Conservation (phyloP, 768 basidiomycete species). For the Tulasnella sp. region DNA sequence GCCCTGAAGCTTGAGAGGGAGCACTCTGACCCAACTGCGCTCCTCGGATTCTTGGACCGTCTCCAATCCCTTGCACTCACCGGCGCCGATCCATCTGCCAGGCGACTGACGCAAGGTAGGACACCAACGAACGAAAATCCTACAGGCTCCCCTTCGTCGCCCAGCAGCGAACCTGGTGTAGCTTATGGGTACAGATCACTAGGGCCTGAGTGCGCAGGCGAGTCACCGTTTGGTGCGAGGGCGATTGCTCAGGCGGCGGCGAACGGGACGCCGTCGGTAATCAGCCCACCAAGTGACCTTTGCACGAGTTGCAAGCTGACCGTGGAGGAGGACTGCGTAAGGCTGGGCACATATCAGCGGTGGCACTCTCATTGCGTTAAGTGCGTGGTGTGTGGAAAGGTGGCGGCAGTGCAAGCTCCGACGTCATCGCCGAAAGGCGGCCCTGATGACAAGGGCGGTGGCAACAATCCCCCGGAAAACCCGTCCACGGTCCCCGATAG, state of each 20-base stretch:
- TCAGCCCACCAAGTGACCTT: slow-evolving; percentile 47
- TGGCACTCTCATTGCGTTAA: slow-evolving; percentile 96
- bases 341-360: slow-evolving; percentile 88
- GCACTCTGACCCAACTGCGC: slow-evolving; percentile 66
- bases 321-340: slow-evolving; percentile 94
- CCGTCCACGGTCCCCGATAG: too few relatives aligned
- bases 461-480: slow-evolving; percentile 24
- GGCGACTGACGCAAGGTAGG: slow-evolving; percentile 42
- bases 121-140: slow-evolving; percentile 42
- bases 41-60: slow-evolving; percentile 84
- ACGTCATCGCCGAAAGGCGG: slow-evolving; percentile 44
- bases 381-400: slow-evolving; percentile 68
- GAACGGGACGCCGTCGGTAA: slow-evolving; percentile 8
- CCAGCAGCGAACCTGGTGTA: slow-evolving; percentile 39
- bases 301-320: slow-evolving; percentile 82
- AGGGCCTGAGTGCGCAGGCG: slow-evolving; percentile 82
- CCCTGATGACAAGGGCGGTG: slow-evolving; percentile 41
- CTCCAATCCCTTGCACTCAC: slow-evolving; percentile 83
- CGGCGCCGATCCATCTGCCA: slow-evolving; percentile 66
- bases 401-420: slow-evolving; percentile 45
- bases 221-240: slow-evolving; percentile 52
- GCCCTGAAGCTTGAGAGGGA: slow-evolving; percentile 93
- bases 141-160: slow-evolving; percentile 25
- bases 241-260: slow-evolving; percentile 24
- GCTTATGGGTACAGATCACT: slow-evolving; percentile 89